Evolutionary conservation across 2,329 filamentous ascomycete species (phyloP), one percentile per base, ranked within the genome.

Genomic region (Nannizziopsis arthrosporioides): DNA sequence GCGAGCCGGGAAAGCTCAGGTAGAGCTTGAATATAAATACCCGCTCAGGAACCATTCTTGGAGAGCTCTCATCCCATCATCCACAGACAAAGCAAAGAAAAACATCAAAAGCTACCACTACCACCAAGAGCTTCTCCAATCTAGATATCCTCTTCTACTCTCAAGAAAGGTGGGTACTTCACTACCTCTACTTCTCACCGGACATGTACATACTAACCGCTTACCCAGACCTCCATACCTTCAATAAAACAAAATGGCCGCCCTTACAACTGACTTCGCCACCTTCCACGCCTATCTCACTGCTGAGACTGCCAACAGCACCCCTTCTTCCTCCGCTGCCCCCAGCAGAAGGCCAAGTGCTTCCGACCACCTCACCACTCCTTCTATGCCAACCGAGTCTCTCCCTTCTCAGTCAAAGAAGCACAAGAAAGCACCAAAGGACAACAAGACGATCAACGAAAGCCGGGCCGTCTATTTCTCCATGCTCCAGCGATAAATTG

Each of bases 401-500:
- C 15, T 14, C 3, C n/a, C 30, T 2, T 42, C 45, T 9, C 37
- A 42, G 8, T 2, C 37, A 8, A 42, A 42, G 12, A 47, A 47
- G 45, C 8, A 35, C 11, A 36, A 36, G 17, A 41, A 47, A 12
- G 36, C 19, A 19, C 17, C 30, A 36, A 47, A 35, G n/a, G 8
- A 35, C 9, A 27, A 27, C 22, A n/a, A 17, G 12, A 2, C 10
- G 8, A 9, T 42, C 30, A 22, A 14, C 30, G 45, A 47, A n/a
- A 47, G 45, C 19, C 45, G 45, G 3, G 45, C 45, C 15, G 38
- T 47, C 1, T 47, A 47, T 9, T 47, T 47, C 17, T 47, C 45
- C 9, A 47, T 47, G 44, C 44, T 47, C 30, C 45, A 47, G 31
- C 27, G 45, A 42, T 47, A 37, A 35, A 10, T 8, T 14, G 14